These are phyloP conservation scores for Arachis hypogaea DNA, from an alignment of 306 rosid genomes.

Conservation along the genomic window DNA sequence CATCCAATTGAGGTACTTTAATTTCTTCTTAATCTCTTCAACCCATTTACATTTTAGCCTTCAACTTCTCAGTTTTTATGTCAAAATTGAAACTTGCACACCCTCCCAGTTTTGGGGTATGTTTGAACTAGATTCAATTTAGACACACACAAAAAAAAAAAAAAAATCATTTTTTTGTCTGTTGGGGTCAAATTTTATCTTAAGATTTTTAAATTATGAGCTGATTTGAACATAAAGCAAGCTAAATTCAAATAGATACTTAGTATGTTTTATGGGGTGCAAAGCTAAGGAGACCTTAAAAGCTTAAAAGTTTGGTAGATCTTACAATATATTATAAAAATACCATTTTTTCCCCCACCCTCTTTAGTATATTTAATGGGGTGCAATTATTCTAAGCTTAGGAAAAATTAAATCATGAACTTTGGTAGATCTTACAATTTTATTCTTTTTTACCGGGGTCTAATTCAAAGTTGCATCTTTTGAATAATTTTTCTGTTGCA, in stretches of 20 bases:
- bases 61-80: not conserved
- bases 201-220: not conserved
- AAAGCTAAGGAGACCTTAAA: too few relatives aligned
- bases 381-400: conserved; percentile 11
- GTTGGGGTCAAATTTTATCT: not conserved
- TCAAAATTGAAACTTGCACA: conserved; percentile 25
- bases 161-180: not conserved
- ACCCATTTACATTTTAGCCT: not conserved
- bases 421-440: conserved; percentile 22
- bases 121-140: conserved; percentile 2
- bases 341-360: too few relatives aligned
- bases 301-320: not conserved
- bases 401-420: not conserved
- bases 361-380: not conserved
- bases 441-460: not conserved
- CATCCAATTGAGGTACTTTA: conserved; percentile 28
- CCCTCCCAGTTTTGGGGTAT: not conserved
- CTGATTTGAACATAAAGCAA: not conserved
- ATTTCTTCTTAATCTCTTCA: not conserved
- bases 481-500: conserved; percentile 4
- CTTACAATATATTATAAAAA: not conserved
- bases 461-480: conserved; percentile 19
- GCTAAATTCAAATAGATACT: not conserved
- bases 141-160: not conserved
- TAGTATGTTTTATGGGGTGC: not conserved